Base-by-base conservation (phyloP, 148 eudicot genomes). In the Vaccinium myrtillus region DNA sequence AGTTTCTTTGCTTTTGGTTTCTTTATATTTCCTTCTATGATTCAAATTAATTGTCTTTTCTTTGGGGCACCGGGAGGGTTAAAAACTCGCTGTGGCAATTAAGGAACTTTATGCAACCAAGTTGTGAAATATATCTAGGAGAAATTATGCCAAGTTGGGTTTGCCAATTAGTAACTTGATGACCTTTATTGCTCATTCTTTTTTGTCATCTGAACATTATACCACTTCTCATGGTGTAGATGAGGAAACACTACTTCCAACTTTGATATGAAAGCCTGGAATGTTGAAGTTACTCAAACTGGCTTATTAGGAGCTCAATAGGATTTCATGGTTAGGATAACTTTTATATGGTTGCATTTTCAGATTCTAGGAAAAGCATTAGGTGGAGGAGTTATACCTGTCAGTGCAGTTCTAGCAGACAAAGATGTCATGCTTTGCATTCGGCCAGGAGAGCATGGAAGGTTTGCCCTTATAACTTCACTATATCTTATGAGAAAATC, bases 331-430 rank as follows among this genome's bases (percentile, higher is more conserved):
- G 27, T 25, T 39, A 75, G 6, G 59, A 18, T 79, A 27, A 71
- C 49, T 82, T 59, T 63, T 82, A 63, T 82, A 46, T 88, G 65
- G 36, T 19, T 58, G 43, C 51, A 39, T 76, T 85, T 81, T 77
- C 80, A 95, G 99, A 91, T 97, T 81, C 90, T 97, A 75, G 99
- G 99, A 75, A 97, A 97, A 89, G 99, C 99, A 90, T 92, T 95
- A 91, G 99, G 99, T 78, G 99, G 98, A 76, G 99, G 99, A 84
- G 97, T 97, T 77, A 84, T 97, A 80, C 98, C 99, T 83, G 99
- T 97, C 23, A 95, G 98, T 90, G 99, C 98, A 53, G 98, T 95
- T 87, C 96, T 97, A 84, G 98, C 99, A 67, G 98, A 97, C 89
- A 94, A 95, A 92, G 98, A 97, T 86, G 91, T 95, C 82, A 97